These are phyloP conservation scores for Plasmodium billcollinsi DNA, from an alignment of 169 alveolate genomes.

Conservation along the genomic window DNA sequence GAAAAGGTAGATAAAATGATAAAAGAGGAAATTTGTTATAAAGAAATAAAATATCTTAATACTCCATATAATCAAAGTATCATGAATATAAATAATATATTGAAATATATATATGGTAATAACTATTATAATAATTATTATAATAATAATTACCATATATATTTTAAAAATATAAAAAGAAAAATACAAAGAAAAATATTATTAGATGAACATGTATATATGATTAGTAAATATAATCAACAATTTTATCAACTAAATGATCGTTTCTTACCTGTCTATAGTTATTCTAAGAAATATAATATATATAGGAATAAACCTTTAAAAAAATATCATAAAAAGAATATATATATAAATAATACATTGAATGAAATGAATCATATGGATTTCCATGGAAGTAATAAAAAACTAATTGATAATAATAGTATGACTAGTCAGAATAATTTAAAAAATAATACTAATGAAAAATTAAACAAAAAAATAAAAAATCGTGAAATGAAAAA, in stretches of 20 bases:
- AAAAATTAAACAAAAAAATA: not conserved
- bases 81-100: too few species aligned
- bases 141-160: not conserved
- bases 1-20: constrained; percentile 48
- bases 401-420: not conserved
- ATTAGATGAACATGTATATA: constrained; percentile 50
- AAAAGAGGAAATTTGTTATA: constrained; percentile 10
- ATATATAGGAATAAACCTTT: constrained; percentile 30
- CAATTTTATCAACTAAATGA: constrained; percentile 37
- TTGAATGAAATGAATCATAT: too few species aligned
- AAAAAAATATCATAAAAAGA: too few species aligned
- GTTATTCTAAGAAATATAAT: constrained; percentile 28
- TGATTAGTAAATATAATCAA: constrained; percentile 61
- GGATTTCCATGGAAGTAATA: not conserved
- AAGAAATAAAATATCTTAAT: constrained; percentile 14
- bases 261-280: constrained; percentile 42
- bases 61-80: not conserved
- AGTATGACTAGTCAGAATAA: too few species aligned
- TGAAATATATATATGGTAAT: too few species aligned
- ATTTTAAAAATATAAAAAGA: constrained; percentile 17
- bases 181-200: constrained; percentile 21
- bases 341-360: not conserved
- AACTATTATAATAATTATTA: too few species aligned
- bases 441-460: too few species aligned
- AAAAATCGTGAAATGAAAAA: not conserved